Base-by-base conservation (phyloP, 352 stramenopile genomes). In the Globisporangium abappressorium region DNA sequence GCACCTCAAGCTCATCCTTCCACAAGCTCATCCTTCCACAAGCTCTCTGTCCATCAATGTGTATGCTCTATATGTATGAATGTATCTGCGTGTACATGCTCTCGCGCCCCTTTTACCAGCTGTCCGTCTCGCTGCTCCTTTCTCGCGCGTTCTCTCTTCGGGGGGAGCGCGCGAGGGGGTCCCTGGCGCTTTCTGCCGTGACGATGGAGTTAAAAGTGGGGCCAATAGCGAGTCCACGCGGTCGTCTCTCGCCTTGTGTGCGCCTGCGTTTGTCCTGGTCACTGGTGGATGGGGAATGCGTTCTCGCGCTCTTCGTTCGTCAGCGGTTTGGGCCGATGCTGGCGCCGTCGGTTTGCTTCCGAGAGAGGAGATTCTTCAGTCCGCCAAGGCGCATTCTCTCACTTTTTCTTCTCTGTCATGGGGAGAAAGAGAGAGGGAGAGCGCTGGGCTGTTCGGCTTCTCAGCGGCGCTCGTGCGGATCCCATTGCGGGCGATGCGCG, bases 151-250 rank as follows among this genome's bases (percentile, higher is more conserved):
- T 69, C 62, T 62, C 55, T 43, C 2, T 51, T 24, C 41, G 41
- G 41, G 18, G 68, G 68, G 56, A 51, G 26, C 7, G 70, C 30
- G 64, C 65, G 33, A 22, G 18, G 43, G 7, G 43, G 41, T n/a
- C 3, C 53, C 6, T 41, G 33, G 38, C 24, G 57, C 54, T 64
- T 64, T 72, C 78, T 74, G 71, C 74, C 66, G 66, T 81, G 69
- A 62, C 81, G 84, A 73, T 70, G 71, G 72, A 87, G 84, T 92
- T 91, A 92, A 92, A 92, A 78, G 74, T 86, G 77, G 80, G 84
- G 84, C 84, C 60, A 28, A 92, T 43, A 92, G 62, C 46, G 57
- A 84, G 54, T 57, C 65, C 68, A 69, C 43, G 65, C 56, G 30
- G 66, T 61, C 55, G 57, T 65, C 64, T 77, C 71, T 76, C 74